Conservation (phyloP, 2,329 filamentous ascomycete species). For the Apiospora arundinis region DNA sequence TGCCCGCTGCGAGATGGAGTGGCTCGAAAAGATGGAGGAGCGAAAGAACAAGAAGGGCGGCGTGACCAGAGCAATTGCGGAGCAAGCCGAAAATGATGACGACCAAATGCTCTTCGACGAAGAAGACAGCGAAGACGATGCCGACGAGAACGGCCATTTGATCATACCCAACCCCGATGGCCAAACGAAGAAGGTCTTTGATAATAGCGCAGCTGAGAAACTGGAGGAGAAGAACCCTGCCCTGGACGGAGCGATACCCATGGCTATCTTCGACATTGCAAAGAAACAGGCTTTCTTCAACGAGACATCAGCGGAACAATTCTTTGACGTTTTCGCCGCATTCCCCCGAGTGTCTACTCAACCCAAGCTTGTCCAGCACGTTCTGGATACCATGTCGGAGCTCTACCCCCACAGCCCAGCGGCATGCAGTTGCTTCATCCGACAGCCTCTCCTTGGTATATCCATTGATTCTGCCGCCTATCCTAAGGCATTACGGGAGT, state of each 20-base stretch:
- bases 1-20: conserved; percentile 89
- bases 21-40: conserved; percentile 80
- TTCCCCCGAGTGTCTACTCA: conserved; percentile 73
- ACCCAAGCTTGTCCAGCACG: conserved; percentile 72
- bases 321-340: conserved; percentile 79
- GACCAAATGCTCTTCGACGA: conserved; percentile 52
- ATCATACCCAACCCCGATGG: conserved; percentile 53
- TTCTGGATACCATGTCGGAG: conserved; percentile 69
- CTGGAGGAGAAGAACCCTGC: conserved; percentile 78
- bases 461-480: conserved; percentile 71
- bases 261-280: conserved; percentile 88
- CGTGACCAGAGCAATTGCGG: conserved; percentile 57
- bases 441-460: conserved; percentile 72
- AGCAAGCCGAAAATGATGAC: conserved; percentile 57
- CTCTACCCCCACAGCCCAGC: conserved; percentile 65
- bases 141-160: conserved; percentile 46
- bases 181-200: conserved; percentile 49
- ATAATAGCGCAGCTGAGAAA: conserved; percentile 52
- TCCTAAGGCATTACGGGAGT: conserved; percentile 70
- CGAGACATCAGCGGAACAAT: conserved; percentile 70
- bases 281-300: conserved; percentile 78
- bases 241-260: conserved; percentile 89
- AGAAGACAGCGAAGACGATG: conserved; percentile 52
- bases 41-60: conserved; percentile 60
- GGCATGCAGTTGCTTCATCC: conserved; percentile 74